These are phyloP conservation scores for Cardiosporidium cionae DNA, from an alignment of 169 alveolate genomes.

Conservation along the genomic window DNA sequence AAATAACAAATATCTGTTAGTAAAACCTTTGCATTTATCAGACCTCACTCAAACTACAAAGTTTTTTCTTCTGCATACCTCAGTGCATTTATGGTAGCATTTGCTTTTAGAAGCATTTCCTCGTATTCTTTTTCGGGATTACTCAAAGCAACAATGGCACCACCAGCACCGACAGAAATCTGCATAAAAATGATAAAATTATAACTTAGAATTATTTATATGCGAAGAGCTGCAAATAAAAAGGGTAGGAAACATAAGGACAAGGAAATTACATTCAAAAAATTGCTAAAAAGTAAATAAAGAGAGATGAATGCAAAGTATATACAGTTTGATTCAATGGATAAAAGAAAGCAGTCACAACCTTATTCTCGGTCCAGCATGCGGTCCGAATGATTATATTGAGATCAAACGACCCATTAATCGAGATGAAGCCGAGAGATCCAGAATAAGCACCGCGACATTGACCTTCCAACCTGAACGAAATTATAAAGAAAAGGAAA, in stretches of 20 bases:
- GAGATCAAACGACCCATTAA: conserved; percentile 23
- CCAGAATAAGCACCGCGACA: conserved; percentile 49
- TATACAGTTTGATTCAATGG: no score
- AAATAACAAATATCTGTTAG: no score
- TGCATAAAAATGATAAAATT: no score
- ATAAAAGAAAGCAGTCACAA: no score
- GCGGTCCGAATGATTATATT: conserved; percentile 42
- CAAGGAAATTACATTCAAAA: no score
- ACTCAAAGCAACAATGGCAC: conserved; percentile 44
- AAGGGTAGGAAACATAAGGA: no score
- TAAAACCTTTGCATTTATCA: no score
- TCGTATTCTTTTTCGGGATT: conserved; percentile 35
- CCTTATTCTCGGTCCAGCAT: conserved; percentile 2
- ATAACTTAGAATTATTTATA: no score
- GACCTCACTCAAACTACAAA: no score
- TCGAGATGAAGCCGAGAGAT: conserved; percentile 38
- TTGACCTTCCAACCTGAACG: conserved; percentile 34
- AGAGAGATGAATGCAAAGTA: no score
- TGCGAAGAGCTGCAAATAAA: no score
- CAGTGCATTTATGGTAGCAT: neutral
- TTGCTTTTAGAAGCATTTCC: conserved; percentile 42
- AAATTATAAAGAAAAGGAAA: neutral
- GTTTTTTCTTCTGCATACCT: no score
- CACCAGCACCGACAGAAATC: conserved; percentile 44
- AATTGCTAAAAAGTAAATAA: neutral